Percentiles rank a stretch among this genome's conserved stretches.
Conservation (phyloP, 2,329 filamentous ascomycete species). For the Didymella sp. region DNA sequence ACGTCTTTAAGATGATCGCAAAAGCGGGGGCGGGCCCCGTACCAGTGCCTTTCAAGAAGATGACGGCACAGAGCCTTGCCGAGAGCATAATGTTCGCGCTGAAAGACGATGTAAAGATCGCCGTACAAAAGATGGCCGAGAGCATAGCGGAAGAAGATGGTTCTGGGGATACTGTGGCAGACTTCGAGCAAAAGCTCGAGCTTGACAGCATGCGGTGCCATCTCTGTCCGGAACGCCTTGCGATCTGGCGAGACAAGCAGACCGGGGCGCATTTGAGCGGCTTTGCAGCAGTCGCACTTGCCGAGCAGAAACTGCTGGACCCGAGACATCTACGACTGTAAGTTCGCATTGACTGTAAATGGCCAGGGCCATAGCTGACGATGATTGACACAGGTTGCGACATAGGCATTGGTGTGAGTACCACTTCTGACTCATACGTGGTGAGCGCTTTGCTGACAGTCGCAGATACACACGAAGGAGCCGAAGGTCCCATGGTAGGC, state of each 20-base stretch:
- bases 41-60: conserved; percentile 56
- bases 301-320: conserved; percentile 13
- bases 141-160: conserved; percentile 30
- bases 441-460: conserved; percentile 3
- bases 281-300: conserved; percentile 21
- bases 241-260: conserved; percentile 29
- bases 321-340: conserved; percentile 24
- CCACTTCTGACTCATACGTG: neutral
- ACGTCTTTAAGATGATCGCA: conserved; percentile 54
- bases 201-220: conserved; percentile 31
- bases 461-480: conserved; percentile 29
- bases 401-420: conserved; percentile 32
- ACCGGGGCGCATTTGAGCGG: conserved; percentile 30
- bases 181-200: conserved; percentile 21
- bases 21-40: conserved; percentile 57
- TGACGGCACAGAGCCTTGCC: conserved; percentile 55
- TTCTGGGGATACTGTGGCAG: conserved; percentile 16
- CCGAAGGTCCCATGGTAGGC: conserved; percentile 23
- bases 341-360: neutral
- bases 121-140: conserved; percentile 28
- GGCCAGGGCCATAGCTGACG: neutral
- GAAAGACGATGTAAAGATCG: conserved; percentile 42
- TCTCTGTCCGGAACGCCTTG: conserved; percentile 28
- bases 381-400: conserved; percentile 14
- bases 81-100: conserved; percentile 57